Evolutionary conservation across 495 filamentous ascomycete genomes (phyloP).

Genomic region (Paragyromitra xinjiangensis): DNA sequence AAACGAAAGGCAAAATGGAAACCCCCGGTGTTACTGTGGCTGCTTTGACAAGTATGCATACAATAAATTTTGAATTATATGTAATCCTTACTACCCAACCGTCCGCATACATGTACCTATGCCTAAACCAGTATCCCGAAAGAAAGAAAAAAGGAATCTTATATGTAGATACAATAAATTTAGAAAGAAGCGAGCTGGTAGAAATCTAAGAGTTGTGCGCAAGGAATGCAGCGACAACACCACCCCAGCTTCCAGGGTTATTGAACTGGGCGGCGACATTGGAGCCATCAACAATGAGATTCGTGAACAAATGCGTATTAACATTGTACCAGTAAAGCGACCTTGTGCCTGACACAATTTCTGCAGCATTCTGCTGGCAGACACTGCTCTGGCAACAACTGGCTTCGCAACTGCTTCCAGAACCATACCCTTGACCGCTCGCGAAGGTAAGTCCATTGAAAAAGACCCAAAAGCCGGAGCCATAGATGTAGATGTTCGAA

Average conservation of each 20-base stretch:
- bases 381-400: constrained; percentile 38
- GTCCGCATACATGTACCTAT: background rate
- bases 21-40: background rate
- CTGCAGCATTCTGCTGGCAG: constrained; percentile 31
- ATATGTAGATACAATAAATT: no score
- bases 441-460: constrained; percentile 64
- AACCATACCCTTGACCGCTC: constrained; percentile 34
- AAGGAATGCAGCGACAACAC: constrained; percentile 64
- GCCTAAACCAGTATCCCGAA: background rate
- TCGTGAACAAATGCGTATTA: constrained; percentile 51
- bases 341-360: constrained; percentile 36
- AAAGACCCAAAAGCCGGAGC: constrained; percentile 78
- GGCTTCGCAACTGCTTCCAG: constrained; percentile 59
- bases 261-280: constrained; percentile 39
- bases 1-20: background rate
- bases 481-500: constrained; percentile 69
- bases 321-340: constrained; percentile 49
- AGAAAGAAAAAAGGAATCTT: background rate
- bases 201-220: constrained; percentile 17
- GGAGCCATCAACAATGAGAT: constrained; percentile 51
- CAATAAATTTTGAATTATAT: background rate
- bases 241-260: constrained; percentile 68
- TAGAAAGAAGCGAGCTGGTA: background rate
- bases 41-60: background rate
- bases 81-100: background rate